Conservation (phyloP, 331 rosid species). For the Ulmus americana region DNA sequence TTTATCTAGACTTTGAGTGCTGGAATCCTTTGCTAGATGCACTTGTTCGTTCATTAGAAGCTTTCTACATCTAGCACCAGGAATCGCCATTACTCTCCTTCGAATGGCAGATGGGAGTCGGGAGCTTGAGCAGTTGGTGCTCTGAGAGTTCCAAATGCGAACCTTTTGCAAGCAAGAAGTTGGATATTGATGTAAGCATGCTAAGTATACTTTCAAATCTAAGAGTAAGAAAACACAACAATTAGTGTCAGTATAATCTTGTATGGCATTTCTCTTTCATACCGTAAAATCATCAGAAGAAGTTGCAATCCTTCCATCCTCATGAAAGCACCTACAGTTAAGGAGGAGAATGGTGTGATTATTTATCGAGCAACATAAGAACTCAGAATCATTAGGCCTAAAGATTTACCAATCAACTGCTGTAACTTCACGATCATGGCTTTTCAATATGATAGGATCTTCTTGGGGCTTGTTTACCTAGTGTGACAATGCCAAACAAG, state of each 20-base stretch:
- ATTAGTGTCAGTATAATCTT: neutral
- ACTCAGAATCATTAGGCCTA: slow-evolving; percentile 20
- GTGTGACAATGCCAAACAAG: slow-evolving; percentile 18
- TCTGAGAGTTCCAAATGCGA: slow-evolving; percentile 58
- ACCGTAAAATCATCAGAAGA: slow-evolving; percentile 88
- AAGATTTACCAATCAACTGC: slow-evolving; percentile 72
- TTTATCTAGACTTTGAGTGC: slow-evolving; percentile 16
- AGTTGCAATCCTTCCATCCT: slow-evolving; percentile 70
- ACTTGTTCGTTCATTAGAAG: slow-evolving; percentile 30
- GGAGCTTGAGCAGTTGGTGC: slow-evolving; percentile 25
- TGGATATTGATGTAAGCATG: slow-evolving; percentile 9
- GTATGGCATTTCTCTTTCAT: slow-evolving; percentile 14
- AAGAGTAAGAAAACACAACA: neutral
- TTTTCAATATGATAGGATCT: slow-evolving; percentile 47
- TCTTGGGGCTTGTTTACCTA: slow-evolving; percentile 70
- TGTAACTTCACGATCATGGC: slow-evolving; percentile 77
- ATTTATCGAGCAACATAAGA: neutral
- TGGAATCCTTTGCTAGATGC: slow-evolving; percentile 27
- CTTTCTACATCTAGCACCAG: slow-evolving; percentile 41
- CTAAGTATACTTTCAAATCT: neutral
- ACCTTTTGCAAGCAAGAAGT: slow-evolving; percentile 37
- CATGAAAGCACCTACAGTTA: slow-evolving; percentile 52
- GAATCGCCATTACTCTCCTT: slow-evolving; percentile 79
- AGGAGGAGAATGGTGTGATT: neutral
- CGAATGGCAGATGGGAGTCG: slow-evolving; percentile 46